Percentiles rank a stretch among this genome's conserved stretches.
Evolutionary conservation across 83 land plant genomes (phyloP).

Genomic region (Picea mariana): DNA sequence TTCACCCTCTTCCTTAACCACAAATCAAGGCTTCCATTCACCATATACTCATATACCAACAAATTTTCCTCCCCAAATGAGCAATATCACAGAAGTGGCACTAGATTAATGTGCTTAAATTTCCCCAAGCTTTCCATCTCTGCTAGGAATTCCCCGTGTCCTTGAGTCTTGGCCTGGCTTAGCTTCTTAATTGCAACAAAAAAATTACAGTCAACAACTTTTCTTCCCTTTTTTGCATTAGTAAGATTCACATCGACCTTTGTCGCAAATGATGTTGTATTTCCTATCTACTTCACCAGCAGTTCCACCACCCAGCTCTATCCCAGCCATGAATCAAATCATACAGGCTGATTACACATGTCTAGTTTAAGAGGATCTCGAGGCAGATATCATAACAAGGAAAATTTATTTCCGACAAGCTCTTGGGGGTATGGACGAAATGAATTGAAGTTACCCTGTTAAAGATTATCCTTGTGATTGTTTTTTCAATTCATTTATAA

Average conservation of each 20-base stretch:
- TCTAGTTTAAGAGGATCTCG: neutral
- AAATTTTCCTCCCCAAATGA: no score
- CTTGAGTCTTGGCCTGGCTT: no score
- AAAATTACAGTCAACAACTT: neutral
- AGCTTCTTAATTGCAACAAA: no score
- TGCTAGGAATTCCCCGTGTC: no score
- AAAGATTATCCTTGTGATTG: neutral
- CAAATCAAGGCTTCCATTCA: no score
- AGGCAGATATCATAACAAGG: neutral
- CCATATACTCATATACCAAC: no score
- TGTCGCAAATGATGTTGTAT: neutral
- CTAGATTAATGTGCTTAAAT: no score
- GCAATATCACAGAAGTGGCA: no score
- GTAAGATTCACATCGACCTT: neutral
- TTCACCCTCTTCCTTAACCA: no score
- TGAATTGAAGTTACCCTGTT: neutral
- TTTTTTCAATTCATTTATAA: neutral
- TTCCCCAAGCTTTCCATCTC: no score
- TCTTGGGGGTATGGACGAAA: slow-evolving; percentile 1
- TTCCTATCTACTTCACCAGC: neutral
- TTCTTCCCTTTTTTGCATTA: neutral
- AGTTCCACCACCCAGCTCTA: slow-evolving; percentile 1
- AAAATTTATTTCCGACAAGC: slow-evolving; percentile 21
- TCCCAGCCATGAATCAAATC: slow-evolving; percentile 6
- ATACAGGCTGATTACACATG: neutral